These are phyloP conservation scores for Cylindrodendrum hubeiense DNA, from an alignment of 2,329 filamentous ascomycete genomes.

Conservation along the genomic window DNA sequence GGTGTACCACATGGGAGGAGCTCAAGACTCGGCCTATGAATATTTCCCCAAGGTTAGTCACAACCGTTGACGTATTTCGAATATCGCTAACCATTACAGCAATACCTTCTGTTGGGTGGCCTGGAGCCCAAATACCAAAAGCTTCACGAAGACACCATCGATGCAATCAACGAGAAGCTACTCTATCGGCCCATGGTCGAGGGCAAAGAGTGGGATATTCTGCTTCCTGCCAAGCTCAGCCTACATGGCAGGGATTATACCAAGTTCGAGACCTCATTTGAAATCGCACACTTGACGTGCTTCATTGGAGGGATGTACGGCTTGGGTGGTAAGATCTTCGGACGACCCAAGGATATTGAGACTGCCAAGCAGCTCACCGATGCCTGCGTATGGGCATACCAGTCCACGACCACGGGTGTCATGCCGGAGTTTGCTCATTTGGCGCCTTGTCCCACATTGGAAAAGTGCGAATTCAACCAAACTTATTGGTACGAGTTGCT, in stretches of 20 bases:
- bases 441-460: slow-evolving; percentile 59
- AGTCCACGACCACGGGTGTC: slow-evolving; percentile 69
- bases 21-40: slow-evolving; percentile 78
- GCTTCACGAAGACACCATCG: slow-evolving; percentile 77
- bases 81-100: slow-evolving; percentile 59
- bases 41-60: slow-evolving; percentile 72
- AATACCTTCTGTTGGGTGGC: slow-evolving; percentile 81
- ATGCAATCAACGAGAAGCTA: slow-evolving; percentile 78
- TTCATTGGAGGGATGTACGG: slow-evolving; percentile 80
- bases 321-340: slow-evolving; percentile 73
- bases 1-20: slow-evolving; percentile 71
- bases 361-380: slow-evolving; percentile 73
- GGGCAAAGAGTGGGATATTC: slow-evolving; percentile 73
- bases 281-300: slow-evolving; percentile 74
- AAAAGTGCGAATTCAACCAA: slow-evolving; percentile 64
- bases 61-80: background rate
- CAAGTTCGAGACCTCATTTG: slow-evolving; percentile 64
- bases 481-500: slow-evolving; percentile 62
- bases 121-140: slow-evolving; percentile 77
- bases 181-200: slow-evolving; percentile 83
- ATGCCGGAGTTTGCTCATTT: slow-evolving; percentile 70
- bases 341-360: slow-evolving; percentile 70
- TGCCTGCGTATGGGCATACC: slow-evolving; percentile 79
- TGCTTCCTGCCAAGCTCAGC: slow-evolving; percentile 76
- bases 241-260: slow-evolving; percentile 55